Conservation (phyloP, 306 rosid genomes). For the Gastrolobium bilobum region DNA sequence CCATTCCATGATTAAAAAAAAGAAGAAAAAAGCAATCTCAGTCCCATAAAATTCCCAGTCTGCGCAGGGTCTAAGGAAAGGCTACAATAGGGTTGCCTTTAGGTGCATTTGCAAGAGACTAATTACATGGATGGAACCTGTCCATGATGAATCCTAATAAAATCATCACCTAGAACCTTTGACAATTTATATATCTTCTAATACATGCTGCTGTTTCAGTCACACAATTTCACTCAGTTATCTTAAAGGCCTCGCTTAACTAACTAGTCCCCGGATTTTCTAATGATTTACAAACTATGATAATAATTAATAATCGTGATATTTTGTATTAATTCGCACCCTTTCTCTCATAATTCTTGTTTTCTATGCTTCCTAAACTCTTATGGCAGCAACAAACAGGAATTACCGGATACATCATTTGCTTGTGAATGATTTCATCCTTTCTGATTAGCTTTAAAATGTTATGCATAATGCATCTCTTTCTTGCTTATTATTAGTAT, state of each 20-base stretch:
- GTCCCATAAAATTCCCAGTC: too few relatives aligned
- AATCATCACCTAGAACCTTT: slow-evolving; percentile 8
- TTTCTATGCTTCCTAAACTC: neutral
- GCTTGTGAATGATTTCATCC: neutral
- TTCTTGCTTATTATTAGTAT: neutral
- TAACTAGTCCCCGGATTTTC: neutral
- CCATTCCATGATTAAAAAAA: neutral
- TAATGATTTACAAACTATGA: neutral
- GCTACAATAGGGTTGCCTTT: too few relatives aligned
- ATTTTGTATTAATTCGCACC: neutral
- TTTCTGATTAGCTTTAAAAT: neutral
- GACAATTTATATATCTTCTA: neutral
- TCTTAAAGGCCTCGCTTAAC: slow-evolving; percentile 14
- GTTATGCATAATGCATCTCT: neutral
- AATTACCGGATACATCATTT: slow-evolving; percentile 17
- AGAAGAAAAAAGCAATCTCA: too few relatives aligned
- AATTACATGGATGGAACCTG: too few relatives aligned
- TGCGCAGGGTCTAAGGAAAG: too few relatives aligned
- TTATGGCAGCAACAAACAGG: neutral
- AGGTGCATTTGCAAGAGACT: too few relatives aligned
- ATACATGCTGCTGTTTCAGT: slow-evolving; percentile 27
- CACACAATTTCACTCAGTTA: slow-evolving; percentile 4
- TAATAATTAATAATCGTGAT: neutral
- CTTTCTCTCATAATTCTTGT: neutral
- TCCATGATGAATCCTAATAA: neutral